A percentile compares a stretch with the other conserved stretches of the same genome.
Evolutionary conservation across 495 filamentous ascomycete species (phyloP).

Genomic region (Talaromyces proteolyticus): DNA sequence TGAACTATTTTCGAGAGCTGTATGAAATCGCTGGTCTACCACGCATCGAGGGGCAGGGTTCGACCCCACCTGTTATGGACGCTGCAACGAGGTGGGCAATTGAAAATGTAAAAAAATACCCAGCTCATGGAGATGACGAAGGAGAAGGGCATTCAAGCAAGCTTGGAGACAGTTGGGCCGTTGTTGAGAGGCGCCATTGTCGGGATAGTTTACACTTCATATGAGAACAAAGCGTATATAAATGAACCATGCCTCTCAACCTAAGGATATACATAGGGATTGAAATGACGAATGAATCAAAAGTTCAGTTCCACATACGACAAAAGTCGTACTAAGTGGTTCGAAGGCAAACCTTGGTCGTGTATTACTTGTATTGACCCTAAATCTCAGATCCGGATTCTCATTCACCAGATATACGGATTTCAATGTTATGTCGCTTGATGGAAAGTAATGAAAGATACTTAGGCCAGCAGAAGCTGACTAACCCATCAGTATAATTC

Average conservation of each 20-base stretch:
- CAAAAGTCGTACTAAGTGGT: too few species aligned
- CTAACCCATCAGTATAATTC: too few species aligned
- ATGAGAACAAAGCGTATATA: neutral
- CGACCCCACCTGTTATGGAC: slow-evolving; percentile 34
- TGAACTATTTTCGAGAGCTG: slow-evolving; percentile 30
- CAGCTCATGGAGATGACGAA: slow-evolving; percentile 27
- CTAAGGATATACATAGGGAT: too few species aligned
- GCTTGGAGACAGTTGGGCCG: neutral
- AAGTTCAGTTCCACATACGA: too few species aligned
- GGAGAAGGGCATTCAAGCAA: neutral
- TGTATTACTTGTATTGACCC: too few species aligned
- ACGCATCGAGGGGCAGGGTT: slow-evolving; percentile 33
- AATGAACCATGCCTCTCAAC: neutral
- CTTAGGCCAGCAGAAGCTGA: too few species aligned
- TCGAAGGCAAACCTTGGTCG: too few species aligned
- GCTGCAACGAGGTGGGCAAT: slow-evolving; percentile 38
- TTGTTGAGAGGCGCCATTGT: neutral
- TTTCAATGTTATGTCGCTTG: too few species aligned
- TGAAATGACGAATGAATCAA: too few species aligned
- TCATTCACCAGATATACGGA: too few species aligned
- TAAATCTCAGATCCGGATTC: too few species aligned
- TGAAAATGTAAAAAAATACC: slow-evolving; percentile 42
- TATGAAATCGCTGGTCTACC: slow-evolving; percentile 37
- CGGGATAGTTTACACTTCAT: slow-evolving; percentile 4
- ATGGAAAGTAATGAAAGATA: too few species aligned